Evolutionary conservation across 202 grass and related monocot genomes (phyloP), one percentile per base, ranked within the genome.

Genomic region (Brachypodium distachyon): DNA sequence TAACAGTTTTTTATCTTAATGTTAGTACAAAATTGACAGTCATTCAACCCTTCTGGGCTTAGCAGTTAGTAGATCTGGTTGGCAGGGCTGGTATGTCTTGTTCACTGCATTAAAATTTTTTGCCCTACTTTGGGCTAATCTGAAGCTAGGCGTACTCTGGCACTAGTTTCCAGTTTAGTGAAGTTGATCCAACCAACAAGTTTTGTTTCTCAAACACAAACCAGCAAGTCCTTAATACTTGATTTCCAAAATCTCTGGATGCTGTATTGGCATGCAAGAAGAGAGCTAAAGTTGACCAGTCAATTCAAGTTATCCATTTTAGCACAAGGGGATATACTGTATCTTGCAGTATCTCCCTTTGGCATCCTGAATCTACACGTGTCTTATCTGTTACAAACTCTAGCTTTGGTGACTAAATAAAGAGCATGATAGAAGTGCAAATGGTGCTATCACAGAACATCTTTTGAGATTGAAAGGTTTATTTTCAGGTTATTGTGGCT

Each of bases 401-500:
- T 57, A 81, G 34, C 63, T 61, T n/a, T 77, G 55, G 7, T 47
- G 64, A 48, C 18, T 55, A 12, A 65, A 50, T 23, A 82, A 69
- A 66, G 12, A 77, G 48, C n/a, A n/a, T n/a, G 38, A 76, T 44
- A 46, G n/a, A 59, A 38, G 25, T 68, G 33, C 66, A 17, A 75
- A 26, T 12, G 12, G 36, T 76, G 12, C 7, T 70, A 36, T 23
- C 25, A 63, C 5, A 11, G 17, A 59, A 44, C 9, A 53, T 79
- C 27, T 46, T 83, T 78, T 74, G 68, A 74, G 16, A 52, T 32
- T 68, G 78, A 39, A 79, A 25, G 28, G 37, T 76, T 57, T 9
- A 28, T 57, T 82, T 83, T 88, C 82, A 93, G 87, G 87, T 90
- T 80, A 90, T 88, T 87, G 83, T 81, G 72, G 82, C 87, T 74